These are phyloP conservation scores for Hericium rajendrae DNA, from an alignment of 768 basidiomycete genomes.

Conservation along the genomic window DNA sequence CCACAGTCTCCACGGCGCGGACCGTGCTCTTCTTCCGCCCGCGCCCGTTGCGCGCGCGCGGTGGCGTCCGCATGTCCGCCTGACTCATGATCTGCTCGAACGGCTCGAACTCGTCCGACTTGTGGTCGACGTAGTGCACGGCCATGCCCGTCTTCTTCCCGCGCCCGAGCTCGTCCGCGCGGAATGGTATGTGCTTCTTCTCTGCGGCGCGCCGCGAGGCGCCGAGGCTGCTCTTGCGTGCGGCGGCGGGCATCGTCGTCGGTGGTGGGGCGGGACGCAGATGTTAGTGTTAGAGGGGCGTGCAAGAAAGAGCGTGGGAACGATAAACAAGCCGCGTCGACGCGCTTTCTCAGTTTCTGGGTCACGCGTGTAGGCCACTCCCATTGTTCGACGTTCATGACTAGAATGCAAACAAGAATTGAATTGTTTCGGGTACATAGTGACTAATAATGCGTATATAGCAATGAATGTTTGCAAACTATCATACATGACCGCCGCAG, in stretches of 20 bases:
- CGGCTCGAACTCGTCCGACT: constrained; percentile 76
- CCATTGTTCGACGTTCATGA: background rate
- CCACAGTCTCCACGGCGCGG: constrained; percentile 23
- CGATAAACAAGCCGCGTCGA: constrained; percentile 2
- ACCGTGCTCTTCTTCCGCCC: constrained; percentile 27
- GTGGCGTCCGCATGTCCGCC: constrained; percentile 57
- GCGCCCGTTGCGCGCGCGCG: constrained; percentile 27
- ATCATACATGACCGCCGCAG: background rate
- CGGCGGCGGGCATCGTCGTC: constrained; percentile 21
- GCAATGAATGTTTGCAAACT: too few species aligned
- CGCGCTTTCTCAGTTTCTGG: background rate
- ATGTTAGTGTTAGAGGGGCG: background rate
- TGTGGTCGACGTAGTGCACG: constrained; percentile 57
- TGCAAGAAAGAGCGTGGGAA: constrained; percentile 9
- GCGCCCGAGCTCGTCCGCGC: constrained; percentile 65
- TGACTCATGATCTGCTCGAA: constrained; percentile 69
- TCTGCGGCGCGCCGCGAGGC: constrained; percentile 43
- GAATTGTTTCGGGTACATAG: too few species aligned
- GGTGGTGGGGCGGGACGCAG: too few species aligned
- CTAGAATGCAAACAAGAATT: too few species aligned
- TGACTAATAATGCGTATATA: too few species aligned
- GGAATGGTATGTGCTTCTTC: constrained; percentile 66
- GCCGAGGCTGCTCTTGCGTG: constrained; percentile 32
- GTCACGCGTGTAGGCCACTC: background rate
- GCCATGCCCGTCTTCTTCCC: constrained; percentile 76